phyloP scores from a whole-genome alignment of 805 yeast genomes.

The Priceomyces medius region DNA sequence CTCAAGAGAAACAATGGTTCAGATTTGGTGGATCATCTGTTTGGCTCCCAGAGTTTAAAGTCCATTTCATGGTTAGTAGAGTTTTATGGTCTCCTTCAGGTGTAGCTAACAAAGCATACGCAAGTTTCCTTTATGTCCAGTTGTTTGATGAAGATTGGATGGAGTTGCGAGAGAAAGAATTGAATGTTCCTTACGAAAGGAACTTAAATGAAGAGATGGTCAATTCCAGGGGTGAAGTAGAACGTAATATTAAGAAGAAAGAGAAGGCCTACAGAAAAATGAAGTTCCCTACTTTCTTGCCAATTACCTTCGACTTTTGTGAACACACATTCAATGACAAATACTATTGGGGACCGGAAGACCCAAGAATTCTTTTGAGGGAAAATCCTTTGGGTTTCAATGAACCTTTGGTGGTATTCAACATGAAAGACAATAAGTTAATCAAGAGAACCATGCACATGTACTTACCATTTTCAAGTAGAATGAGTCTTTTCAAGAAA shows the following conservation, averaged over 20 bases:
- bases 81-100: slow-evolving; percentile 16
- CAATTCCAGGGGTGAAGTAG: slow-evolving; percentile 17
- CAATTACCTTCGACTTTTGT: slow-evolving; percentile 14
- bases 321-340: slow-evolving; percentile 6
- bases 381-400: slow-evolving; percentile 13
- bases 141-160: slow-evolving; percentile 21
- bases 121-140: slow-evolving; percentile 20
- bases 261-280: slow-evolving; percentile 14
- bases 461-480: slow-evolving; percentile 14
- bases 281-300: slow-evolving; percentile 18
- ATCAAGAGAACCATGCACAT: slow-evolving; percentile 11
- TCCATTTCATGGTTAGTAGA: slow-evolving; percentile 21
- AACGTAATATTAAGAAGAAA: slow-evolving; percentile 9
- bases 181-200: slow-evolving; percentile 18
- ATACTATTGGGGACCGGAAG: slow-evolving; percentile 17
- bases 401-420: slow-evolving; percentile 29
- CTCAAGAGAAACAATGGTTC: slow-evolving; percentile 19
- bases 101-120: slow-evolving; percentile 14
- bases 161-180: slow-evolving; percentile 14
- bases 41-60: slow-evolving; percentile 19
- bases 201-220: slow-evolving; percentile 8
- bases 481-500: slow-evolving; percentile 14
- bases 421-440: slow-evolving; percentile 12
- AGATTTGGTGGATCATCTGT: slow-evolving; percentile 22
- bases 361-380: slow-evolving; percentile 15